Evolutionary conservation across 2,329 filamentous ascomycete species (phyloP).

Genomic region (Ophiocordyceps camponoti-saundersi): DNA sequence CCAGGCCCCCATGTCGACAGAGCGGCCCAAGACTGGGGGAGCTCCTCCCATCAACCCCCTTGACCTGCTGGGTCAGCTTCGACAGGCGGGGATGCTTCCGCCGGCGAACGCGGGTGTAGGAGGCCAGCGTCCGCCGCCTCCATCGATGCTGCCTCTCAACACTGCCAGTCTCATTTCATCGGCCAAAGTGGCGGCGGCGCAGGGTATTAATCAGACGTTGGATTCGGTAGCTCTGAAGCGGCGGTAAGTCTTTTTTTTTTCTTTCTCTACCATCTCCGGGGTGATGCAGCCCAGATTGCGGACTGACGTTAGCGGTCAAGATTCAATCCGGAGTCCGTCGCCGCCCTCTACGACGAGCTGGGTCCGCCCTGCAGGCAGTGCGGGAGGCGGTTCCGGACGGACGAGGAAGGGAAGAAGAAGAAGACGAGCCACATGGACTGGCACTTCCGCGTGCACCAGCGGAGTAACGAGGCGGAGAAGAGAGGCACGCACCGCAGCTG

Average conservation of each 20-base stretch:
- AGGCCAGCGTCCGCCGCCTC: slow-evolving; percentile 7
- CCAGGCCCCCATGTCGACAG: slow-evolving; percentile 4
- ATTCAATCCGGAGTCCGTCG: slow-evolving; percentile 57
- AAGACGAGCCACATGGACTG: slow-evolving; percentile 93
- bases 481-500: slow-evolving; percentile 82
- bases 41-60: slow-evolving; percentile 23
- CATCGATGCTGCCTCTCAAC: slow-evolving; percentile 15
- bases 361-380: slow-evolving; percentile 85
- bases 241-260: slow-evolving; percentile 37
- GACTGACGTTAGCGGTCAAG: slow-evolving; percentile 20
- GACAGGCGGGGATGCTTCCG: slow-evolving; percentile 49
- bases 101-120: slow-evolving; percentile 18
- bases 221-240: slow-evolving; percentile 51
- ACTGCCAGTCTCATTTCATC: slow-evolving; percentile 19
- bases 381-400: slow-evolving; percentile 67
- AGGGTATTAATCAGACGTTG: slow-evolving; percentile 19
- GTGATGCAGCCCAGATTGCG: too few relatives aligned
- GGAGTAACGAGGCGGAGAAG: slow-evolving; percentile 72
- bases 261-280: background rate
- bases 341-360: slow-evolving; percentile 60
- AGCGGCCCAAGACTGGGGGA: background rate
- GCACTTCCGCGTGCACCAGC: slow-evolving; percentile 90
- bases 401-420: slow-evolving; percentile 62
- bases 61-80: slow-evolving; percentile 49
- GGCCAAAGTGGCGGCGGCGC: slow-evolving; percentile 2